Base-by-base conservation (phyloP, 2,329 filamentous ascomycete genomes). In the Lasiodiplodia theobromae region DNA sequence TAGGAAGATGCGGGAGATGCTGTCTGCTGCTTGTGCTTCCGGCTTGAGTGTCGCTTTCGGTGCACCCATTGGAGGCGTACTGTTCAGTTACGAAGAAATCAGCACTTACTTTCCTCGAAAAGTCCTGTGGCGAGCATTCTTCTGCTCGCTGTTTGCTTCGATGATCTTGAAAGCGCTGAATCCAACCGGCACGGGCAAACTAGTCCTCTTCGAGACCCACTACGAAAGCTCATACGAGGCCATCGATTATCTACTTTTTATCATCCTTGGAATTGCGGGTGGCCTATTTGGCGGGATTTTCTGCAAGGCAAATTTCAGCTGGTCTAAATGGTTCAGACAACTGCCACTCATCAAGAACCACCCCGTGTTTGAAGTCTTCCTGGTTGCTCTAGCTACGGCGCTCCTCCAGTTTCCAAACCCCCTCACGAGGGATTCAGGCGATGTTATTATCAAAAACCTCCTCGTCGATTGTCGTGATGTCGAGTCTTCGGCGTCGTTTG, bases 41-140 rank as follows among this genome's bases (percentile, higher is more conserved):
- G 88, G 87, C 2, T 75, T 89, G 58, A 86, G 84, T 21, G 87
- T 89, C 0, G 87, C 87, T 0, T 89, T 89, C 71, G 87, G 87
- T 6, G 87, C 87, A 23, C 88, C 87, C 0, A 88, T 89, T 64
- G 87, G 87, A 1, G 87, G 87, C 10, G 87, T 89, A 0, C 77
- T 89, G 4, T 89, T 89, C 74, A 85, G 83, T 54, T 88, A 88
- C 68, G 85, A 87, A 74, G 87, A 89, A 77, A 87, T 89, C 70
- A 85, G 82, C 70, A 88, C 86, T 0, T 88, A 88, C 69, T 89
- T 89, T 66, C 87, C 86, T 0, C 79, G 85, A 2, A 86, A 85
- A 70, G 84, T 86, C n/a, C 80, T 89, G 3, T 89, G 86, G 86
- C 78, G 84, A 57, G 85, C 86, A 0, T 89, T 89, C 70, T 78